Evolutionary conservation across 768 basidiomycete species (phyloP).

Genomic region (Mycena kentingensis): DNA sequence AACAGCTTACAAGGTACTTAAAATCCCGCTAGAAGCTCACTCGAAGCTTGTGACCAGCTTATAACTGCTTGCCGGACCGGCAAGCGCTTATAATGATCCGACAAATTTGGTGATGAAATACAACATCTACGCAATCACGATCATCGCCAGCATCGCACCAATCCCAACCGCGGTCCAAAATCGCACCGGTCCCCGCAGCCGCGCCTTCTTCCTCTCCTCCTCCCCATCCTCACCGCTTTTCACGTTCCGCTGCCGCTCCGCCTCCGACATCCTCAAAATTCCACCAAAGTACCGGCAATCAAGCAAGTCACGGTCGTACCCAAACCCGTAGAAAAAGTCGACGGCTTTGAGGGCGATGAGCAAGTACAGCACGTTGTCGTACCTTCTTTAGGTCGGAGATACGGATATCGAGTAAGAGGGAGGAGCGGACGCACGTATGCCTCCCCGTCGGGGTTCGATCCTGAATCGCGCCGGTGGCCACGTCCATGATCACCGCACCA

Average conservation of each 20-base stretch:
- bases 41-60: too few species aligned
- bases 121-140: not conserved
- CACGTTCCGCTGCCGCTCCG: not conserved
- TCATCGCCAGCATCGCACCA: not conserved
- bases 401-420: too few species aligned
- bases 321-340: slow-evolving; percentile 9
- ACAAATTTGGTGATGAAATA: too few species aligned
- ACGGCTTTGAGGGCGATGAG: slow-evolving; percentile 12
- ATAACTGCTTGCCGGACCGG: too few species aligned
- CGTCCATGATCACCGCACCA: slow-evolving; percentile 8
- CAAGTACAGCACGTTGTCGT: slow-evolving; percentile 10
- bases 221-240: not conserved
- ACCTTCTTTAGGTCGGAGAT: not conserved
- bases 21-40: too few species aligned
- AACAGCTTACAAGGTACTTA: too few species aligned
- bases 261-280: slow-evolving; percentile 6
- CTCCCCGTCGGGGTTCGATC: slow-evolving; percentile 4
- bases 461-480: slow-evolving; percentile 8
- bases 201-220: not conserved
- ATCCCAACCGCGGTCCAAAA: slow-evolving; percentile 2
- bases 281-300: slow-evolving; percentile 4
- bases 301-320: slow-evolving; percentile 3
- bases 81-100: too few species aligned
- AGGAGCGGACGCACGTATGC: not conserved
- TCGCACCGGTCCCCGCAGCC: not conserved